These are phyloP conservation scores for Antarctomyces pellizariae DNA, from an alignment of 495 filamentous ascomycete species.

Conservation along the genomic window DNA sequence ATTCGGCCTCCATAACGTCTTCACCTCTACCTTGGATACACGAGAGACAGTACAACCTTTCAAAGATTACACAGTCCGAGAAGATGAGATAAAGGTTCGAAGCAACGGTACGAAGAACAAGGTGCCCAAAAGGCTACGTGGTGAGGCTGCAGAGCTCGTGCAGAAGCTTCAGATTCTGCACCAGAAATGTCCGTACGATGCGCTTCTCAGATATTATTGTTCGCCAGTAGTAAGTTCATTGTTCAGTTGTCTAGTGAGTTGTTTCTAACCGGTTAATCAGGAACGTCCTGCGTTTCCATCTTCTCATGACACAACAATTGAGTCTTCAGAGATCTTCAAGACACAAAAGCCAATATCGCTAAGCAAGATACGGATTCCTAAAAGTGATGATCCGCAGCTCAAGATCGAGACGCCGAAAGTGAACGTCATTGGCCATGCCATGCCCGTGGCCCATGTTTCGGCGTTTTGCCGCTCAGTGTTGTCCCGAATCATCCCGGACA, in stretches of 20 bases:
- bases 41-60: conserved; percentile 43
- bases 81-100: conserved; percentile 80
- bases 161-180: conserved; percentile 46
- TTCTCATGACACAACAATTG: too few relatives aligned
- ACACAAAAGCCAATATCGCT: too few relatives aligned
- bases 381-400: background rate
- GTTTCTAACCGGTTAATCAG: too few relatives aligned
- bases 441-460: conserved; percentile 44
- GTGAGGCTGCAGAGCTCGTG: conserved; percentile 31
- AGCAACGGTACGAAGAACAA: too few relatives aligned
- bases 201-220: conserved; percentile 64
- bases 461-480: conserved; percentile 71
- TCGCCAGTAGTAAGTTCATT: conserved; percentile 15
- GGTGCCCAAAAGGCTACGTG: conserved; percentile 59
- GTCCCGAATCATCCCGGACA: conserved; percentile 45
- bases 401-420: conserved; percentile 5
- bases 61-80: conserved; percentile 63
- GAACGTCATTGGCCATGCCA: conserved; percentile 44
- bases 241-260: too few relatives aligned
- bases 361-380: conserved; percentile 1
- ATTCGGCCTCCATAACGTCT: conserved; percentile 80
- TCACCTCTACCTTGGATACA: conserved; percentile 39
- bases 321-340: too few relatives aligned
- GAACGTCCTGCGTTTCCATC: too few relatives aligned
- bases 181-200: conserved; percentile 48